Evolutionary conservation across 768 basidiomycete genomes (phyloP), one percentile per base, ranked within the genome.

Genomic region (Cystobasidium onofrii): DNA sequence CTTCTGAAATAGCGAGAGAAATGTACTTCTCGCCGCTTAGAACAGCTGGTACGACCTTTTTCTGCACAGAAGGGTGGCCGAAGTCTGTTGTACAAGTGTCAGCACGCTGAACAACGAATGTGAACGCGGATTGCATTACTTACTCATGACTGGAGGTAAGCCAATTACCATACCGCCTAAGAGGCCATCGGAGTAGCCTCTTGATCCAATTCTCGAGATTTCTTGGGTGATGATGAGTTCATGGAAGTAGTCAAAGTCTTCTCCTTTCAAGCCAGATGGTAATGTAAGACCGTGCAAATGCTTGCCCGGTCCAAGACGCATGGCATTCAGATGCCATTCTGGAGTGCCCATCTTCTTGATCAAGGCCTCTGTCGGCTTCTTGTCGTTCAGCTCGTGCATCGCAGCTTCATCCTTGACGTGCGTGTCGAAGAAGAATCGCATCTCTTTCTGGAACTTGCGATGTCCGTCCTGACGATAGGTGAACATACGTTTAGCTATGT

Each of bases 171-270:
- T 76, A 15, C 78, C 79, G 31, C 77, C 78, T 57, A 76, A 76
- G n/a, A 80, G 81, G 25, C 91, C 90, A 80, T 94, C 91, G 25
- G 86, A 87, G 80, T 91, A 94, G 10, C 92, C 90, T 64, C 90
- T 85, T 27, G 85, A 85, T 43, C 85, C 86, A 67, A 85, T 82
- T 31, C 90, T 84, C 15, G 85, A 81, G 64, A 91, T 79, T 81
- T 93, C 91, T 84, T 92, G 86, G 52, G 85, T 90, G 78, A 90
- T 83, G 75, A 92, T 86, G 67, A 91, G 84, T 84, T 91, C 94
- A 79, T 93, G 91, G 85, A 94, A 95, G 79, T 90, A 91, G 80
- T 94, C 90, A 77, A 90, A 94, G 80, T 93, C 88, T 79, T 91
- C 90, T 2, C 89, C 87, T 64, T 86, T 86, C 55, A 88, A 78